phyloP scores from a whole-genome alignment of 331 rosid species.

The Pyracantha coccinea region DNA sequence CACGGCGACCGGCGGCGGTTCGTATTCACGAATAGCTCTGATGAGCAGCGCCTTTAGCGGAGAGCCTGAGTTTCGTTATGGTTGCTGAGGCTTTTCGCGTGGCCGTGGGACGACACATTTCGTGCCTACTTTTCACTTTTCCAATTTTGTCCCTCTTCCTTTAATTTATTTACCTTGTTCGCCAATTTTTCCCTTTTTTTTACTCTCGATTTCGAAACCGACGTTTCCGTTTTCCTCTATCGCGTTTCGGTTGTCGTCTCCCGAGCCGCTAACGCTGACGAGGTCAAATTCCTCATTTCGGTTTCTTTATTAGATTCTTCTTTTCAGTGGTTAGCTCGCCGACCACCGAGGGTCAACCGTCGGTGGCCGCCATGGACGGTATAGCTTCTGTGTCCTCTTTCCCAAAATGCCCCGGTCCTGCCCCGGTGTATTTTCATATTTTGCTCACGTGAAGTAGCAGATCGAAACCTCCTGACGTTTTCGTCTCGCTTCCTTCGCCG shows the following conservation, averaged over 20 bases:
- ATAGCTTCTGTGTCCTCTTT: background rate
- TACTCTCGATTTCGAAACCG: background rate
- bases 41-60: background rate
- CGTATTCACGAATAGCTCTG: background rate
- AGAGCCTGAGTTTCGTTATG: background rate
- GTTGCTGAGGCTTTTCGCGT: background rate
- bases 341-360: background rate
- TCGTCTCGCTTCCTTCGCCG: constrained; percentile 35
- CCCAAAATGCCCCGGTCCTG: constrained; percentile 28
- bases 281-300: constrained; percentile 23
- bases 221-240: constrained; percentile 14
- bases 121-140: background rate
- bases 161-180: background rate
- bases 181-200: background rate
- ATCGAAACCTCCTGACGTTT: constrained; percentile 38
- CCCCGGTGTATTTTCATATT: background rate
- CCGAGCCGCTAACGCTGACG: constrained; percentile 17
- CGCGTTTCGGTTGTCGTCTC: constrained; percentile 20
- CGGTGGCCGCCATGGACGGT: background rate
- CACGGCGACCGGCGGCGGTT: background rate
- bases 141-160: constrained; percentile 24
- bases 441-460: constrained; percentile 29
- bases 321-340: background rate
- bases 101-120: background rate
- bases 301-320: background rate